Conservation (phyloP, 495 filamentous ascomycete species). For the Annulohypoxylon bovei region DNA sequence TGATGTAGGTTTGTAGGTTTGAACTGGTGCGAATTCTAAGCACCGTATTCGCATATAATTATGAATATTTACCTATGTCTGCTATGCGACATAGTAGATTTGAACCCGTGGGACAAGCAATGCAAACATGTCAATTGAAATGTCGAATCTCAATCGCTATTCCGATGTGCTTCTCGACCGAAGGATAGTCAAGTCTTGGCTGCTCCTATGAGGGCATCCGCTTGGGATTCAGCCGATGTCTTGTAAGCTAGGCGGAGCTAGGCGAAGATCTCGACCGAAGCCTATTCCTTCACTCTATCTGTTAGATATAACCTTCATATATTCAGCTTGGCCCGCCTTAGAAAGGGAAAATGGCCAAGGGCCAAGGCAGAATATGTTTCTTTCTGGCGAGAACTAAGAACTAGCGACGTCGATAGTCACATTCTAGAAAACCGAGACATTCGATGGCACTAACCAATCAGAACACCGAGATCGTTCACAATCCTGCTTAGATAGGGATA, state of each 20-base stretch:
- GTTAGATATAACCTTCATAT: slow-evolving; percentile 30
- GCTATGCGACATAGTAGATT: background rate
- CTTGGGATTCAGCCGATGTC: slow-evolving; percentile 36
- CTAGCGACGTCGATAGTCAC: slow-evolving; percentile 20
- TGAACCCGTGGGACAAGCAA: background rate
- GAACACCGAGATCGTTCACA: background rate
- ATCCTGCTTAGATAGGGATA: slow-evolving; percentile 18
- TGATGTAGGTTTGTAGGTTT: slow-evolving; percentile 12
- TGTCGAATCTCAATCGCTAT: slow-evolving; percentile 7
- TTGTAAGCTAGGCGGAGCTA: slow-evolving; percentile 31
- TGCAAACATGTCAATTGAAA: background rate
- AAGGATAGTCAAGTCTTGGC: slow-evolving; percentile 32
- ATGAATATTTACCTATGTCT: background rate
- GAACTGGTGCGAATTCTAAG: slow-evolving; percentile 24
- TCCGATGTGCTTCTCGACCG: slow-evolving; percentile 27
- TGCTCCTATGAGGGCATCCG: slow-evolving; percentile 4
- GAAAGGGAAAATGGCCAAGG: slow-evolving; percentile 17
- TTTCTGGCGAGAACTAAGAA: slow-evolving; percentile 20
- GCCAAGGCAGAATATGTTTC: slow-evolving; percentile 22
- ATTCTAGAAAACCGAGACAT: slow-evolving; percentile 23
- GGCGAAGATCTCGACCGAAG: slow-evolving; percentile 42
- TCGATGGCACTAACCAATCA: slow-evolving; percentile 26
- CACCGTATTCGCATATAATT: background rate
- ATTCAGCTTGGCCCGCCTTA: slow-evolving; percentile 39
- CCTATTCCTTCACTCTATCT: slow-evolving; percentile 33